Evolutionary conservation across 2,329 filamentous ascomycete species (phyloP).

Genomic region (Xylariales sp.): DNA sequence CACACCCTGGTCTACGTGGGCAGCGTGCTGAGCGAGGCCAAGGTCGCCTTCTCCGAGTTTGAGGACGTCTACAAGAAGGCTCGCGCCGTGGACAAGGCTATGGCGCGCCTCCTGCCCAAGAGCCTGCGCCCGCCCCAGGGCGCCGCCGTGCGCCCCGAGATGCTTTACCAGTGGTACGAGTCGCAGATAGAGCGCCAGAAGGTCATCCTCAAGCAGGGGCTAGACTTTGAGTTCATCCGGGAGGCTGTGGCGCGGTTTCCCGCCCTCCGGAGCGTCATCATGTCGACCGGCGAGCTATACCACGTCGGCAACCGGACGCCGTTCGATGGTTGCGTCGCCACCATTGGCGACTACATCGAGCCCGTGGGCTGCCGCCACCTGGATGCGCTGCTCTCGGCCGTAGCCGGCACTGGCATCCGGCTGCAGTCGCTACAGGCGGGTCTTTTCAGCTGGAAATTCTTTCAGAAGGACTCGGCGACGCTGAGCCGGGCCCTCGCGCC

Average conservation of each 20-base stretch:
- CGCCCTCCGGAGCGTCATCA: too few relatives aligned
- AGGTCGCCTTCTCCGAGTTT: too few relatives aligned
- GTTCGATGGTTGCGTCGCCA: too few relatives aligned
- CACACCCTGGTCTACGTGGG: slow-evolving; percentile 17
- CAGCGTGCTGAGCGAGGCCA: too few relatives aligned
- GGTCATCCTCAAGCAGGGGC: slow-evolving; percentile 7
- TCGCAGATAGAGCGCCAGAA: slow-evolving; percentile 12
- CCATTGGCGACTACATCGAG: too few relatives aligned
- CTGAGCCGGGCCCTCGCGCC: slow-evolving; percentile 15
- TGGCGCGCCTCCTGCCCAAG: background rate
- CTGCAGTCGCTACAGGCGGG: slow-evolving; percentile 15
- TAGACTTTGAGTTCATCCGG: background rate
- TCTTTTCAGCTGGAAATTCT: slow-evolving; percentile 18
- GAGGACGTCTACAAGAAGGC: slow-evolving; percentile 1
- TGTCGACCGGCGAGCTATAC: too few relatives aligned
- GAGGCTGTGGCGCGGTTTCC: background rate
- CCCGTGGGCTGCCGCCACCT: too few relatives aligned
- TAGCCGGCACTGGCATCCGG: slow-evolving; percentile 11
- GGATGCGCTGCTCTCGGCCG: slow-evolving; percentile 17
- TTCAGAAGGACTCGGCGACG: slow-evolving; percentile 11
- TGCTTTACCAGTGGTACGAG: slow-evolving; percentile 15
- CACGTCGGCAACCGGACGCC: too few relatives aligned
- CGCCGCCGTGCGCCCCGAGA: slow-evolving; percentile 8
- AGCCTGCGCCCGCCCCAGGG: background rate
- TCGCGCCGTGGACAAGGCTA: background rate